Base-by-base conservation (phyloP, 1,139 yeast species). In the Debaryomyces fabryi region DNA sequence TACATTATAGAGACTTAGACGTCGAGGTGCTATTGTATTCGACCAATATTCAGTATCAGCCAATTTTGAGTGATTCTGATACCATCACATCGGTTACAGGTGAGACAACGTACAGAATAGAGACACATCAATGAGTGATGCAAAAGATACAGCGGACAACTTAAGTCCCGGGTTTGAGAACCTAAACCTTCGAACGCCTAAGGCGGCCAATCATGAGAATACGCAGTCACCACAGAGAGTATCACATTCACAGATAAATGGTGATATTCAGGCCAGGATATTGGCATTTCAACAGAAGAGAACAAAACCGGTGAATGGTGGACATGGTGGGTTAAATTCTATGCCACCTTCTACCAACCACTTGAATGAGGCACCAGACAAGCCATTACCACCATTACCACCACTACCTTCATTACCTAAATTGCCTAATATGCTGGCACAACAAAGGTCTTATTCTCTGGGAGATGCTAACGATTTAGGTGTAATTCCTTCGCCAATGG, bases 271-370 rank as follows among this genome's bases (percentile, higher is more conserved):
- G 65, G 95, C 93, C 1, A 72, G 90, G 54, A 74, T 88, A 44
- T 68, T 85, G 66, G 92, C 92, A 0, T 85, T 86, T 56, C 93
- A 86, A 61, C 87, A 84, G 54, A 82, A 81, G 59, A 71, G 90
- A 54, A 73, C 79, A 25, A 71, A 73, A 29, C 45, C 50, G 8
- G 48, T 39, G 29, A 39, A 44, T 34, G 24, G 35, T 3, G 24
- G 23, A 4, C 39, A 45, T n/a, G 30, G 23, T 6, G 25, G 7
- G 13, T 8, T 35, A 7, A 35, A 20, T 20, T 12, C 39, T 3
- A 13, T 15, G 8, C 20, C 44, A 4, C n/a, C 20, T 9, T 20
- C 44, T 6, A 12, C 44, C 6, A 20, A 29, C 10, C 42, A 18
- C 30, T 36, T 33, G 34, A 21, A 30, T 13, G 48, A 39, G 9